phyloP scores from a whole-genome alignment of 352 stramenopile species.

The Globisporangium solare region DNA sequence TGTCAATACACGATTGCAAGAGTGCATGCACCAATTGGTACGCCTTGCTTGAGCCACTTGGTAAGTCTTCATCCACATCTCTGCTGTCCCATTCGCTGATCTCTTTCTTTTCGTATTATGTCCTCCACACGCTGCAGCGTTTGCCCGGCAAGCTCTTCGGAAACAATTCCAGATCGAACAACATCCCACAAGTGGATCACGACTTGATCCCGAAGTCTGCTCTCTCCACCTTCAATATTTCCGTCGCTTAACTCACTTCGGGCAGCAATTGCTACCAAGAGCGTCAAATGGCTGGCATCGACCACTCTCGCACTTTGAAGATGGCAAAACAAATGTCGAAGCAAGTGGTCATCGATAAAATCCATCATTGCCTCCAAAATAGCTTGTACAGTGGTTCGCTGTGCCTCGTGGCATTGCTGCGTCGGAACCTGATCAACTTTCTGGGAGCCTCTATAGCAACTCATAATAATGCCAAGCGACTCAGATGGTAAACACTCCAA shows the following conservation, averaged over 20 bases:
- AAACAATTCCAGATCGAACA: conserved; percentile 15
- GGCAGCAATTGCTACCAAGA: conserved; percentile 29
- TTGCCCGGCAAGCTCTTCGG: conserved; percentile 25
- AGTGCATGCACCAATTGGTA: conserved; percentile 20
- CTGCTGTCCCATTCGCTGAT: conserved; percentile 7
- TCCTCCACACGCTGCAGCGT: conserved; percentile 32
- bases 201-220: conserved; percentile 23
- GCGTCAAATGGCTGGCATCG: conserved; percentile 27
- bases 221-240: neutral
- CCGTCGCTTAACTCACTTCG: conserved; percentile 6
- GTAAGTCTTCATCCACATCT: neutral
- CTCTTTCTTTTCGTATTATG: conserved; percentile 16
- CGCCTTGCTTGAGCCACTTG: neutral
- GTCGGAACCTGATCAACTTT: neutral
- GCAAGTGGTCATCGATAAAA: conserved; percentile 36
- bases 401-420: conserved; percentile 43
- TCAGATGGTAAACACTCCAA: conserved; percentile 24
- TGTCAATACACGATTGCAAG: conserved; percentile 20
- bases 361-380: conserved; percentile 52
- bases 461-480: conserved; percentile 56
- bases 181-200: conserved; percentile 40
- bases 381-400: conserved; percentile 32
- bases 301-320: conserved; percentile 19
- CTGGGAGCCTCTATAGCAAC: conserved; percentile 31
- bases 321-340: conserved; percentile 26